phyloP scores from a whole-genome alignment of 352 stramenopile species.

The Pythium graminicola region DNA sequence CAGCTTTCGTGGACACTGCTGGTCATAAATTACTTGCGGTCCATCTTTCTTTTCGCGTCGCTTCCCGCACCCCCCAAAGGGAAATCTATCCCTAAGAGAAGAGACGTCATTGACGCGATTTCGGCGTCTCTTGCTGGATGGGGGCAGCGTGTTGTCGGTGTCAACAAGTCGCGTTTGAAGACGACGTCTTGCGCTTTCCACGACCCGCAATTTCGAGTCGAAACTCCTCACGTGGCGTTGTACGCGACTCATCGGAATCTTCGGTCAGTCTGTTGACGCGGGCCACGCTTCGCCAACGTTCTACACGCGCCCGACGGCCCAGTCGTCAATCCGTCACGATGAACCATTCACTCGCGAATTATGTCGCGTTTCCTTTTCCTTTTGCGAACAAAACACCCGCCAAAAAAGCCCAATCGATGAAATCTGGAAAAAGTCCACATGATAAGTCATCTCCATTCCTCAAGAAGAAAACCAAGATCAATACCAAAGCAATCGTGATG shows the following conservation, averaged over 20 bases:
- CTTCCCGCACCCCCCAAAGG: constrained; percentile 12
- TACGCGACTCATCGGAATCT: not conserved
- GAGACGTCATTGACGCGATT: not conserved
- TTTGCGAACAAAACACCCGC: constrained; percentile 39
- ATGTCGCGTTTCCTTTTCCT: constrained; percentile 74
- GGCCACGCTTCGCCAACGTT: not conserved
- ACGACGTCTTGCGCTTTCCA: constrained; percentile 39
- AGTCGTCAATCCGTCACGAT: constrained; percentile 26
- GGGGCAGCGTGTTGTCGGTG: constrained; percentile 62
- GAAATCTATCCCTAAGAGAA: not conserved
- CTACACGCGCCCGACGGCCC: constrained; percentile 13
- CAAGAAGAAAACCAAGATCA: not conserved
- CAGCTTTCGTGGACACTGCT: no score
- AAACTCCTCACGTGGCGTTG: constrained; percentile 3
- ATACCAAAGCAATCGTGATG: not conserved
- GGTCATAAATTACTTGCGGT: not conserved
- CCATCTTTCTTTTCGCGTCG: constrained; percentile 3
- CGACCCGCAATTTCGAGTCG: constrained; percentile 17
- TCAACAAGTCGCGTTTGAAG: constrained; percentile 55
- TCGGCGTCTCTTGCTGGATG: constrained; percentile 31
- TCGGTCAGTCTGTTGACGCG: not conserved
- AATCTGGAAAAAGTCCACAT: not conserved
- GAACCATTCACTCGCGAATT: constrained; percentile 60
- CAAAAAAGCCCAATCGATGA: constrained; percentile 13
- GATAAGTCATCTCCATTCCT: no score